A percentile compares a stretch with the other conserved stretches of the same genome.
Evolutionary conservation across 441 rosid genomes (phyloP).

Genomic region (Pelargonium cotyledonis): DNA sequence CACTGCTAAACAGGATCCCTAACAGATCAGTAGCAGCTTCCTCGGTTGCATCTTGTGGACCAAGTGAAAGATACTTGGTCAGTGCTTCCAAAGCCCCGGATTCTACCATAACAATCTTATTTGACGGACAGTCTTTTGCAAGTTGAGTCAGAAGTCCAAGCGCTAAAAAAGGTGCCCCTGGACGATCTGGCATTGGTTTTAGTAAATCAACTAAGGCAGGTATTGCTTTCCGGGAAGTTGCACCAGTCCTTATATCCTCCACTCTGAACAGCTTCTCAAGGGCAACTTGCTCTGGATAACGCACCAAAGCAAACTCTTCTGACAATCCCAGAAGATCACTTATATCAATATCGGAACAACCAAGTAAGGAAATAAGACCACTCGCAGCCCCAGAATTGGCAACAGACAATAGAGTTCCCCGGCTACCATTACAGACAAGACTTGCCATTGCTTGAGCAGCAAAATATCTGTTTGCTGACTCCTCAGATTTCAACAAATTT

Average conservation of each 20-base stretch:
- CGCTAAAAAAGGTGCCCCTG: constrained; percentile 95
- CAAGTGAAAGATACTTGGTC: constrained; percentile 96
- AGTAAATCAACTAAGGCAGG: constrained; percentile 97
- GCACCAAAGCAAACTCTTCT: constrained; percentile 71
- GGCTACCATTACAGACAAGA: constrained; percentile 94
- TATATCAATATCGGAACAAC: constrained; percentile 94
- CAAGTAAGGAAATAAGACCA: constrained; percentile 91
- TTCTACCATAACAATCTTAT: constrained; percentile 95
- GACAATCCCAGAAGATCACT: constrained; percentile 77
- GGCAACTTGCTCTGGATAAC: constrained; percentile 94
- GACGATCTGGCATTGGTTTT: constrained; percentile 99
- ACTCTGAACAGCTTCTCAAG: constrained; percentile 98
- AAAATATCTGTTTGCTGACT: constrained; percentile 79
- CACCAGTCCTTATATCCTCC: constrained; percentile 97
- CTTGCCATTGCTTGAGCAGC: constrained; percentile 96
- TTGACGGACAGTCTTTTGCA: constrained; percentile 85
- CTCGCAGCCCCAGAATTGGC: constrained; percentile 97
- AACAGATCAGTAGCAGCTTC: constrained; percentile 98
- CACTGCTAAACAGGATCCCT: constrained; percentile 81
- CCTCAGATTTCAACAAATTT: constrained; percentile 91
- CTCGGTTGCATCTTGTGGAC: constrained; percentile 97
- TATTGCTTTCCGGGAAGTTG: constrained; percentile 96
- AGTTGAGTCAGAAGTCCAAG: constrained; percentile 90
- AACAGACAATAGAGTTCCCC: constrained; percentile 97
- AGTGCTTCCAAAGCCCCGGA: constrained; percentile 95